phyloP scores from a whole-genome alignment of 768 basidiomycete species.

The Tylopilus subfusipes region DNA sequence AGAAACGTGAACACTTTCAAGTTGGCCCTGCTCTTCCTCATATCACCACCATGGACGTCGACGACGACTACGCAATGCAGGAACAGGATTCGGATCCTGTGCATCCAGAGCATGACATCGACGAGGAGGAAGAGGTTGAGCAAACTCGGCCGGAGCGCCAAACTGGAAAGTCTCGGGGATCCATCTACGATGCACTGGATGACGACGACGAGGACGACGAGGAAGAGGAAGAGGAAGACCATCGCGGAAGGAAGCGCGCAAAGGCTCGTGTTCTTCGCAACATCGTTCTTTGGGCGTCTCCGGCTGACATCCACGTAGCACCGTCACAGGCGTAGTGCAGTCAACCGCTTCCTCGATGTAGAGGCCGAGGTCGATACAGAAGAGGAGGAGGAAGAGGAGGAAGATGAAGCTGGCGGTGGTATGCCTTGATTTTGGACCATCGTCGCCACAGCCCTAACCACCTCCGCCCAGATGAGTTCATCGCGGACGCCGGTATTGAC shows the following conservation, averaged over 20 bases:
- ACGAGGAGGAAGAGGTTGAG: constrained; percentile 39
- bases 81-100: constrained; percentile 28
- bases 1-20: neutral
- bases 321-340: constrained; percentile 60
- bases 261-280: constrained; percentile 43
- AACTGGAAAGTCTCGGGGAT: constrained; percentile 26
- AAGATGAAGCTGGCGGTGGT: constrained; percentile 67
- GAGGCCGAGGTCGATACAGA: constrained; percentile 97
- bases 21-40: constrained; percentile 14
- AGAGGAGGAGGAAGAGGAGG: constrained; percentile 91
- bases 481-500: constrained; percentile 56
- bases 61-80: constrained; percentile 34
- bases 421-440: constrained; percentile 12
- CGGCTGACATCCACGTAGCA: constrained; percentile 37
- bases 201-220: constrained; percentile 49
- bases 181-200: constrained; percentile 37
- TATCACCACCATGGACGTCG: constrained; percentile 29
- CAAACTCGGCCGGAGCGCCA: constrained; percentile 16
- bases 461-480: constrained; percentile 57
- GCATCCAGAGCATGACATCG: constrained; percentile 37
- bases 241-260: constrained; percentile 53
- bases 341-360: constrained; percentile 88
- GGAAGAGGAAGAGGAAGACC: constrained; percentile 47
- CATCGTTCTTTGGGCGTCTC: constrained; percentile 3
- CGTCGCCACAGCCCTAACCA: constrained; percentile 9